phyloP scores from a whole-genome alignment of 306 rosid genomes.

The Cyclanthera cordifolia region DNA sequence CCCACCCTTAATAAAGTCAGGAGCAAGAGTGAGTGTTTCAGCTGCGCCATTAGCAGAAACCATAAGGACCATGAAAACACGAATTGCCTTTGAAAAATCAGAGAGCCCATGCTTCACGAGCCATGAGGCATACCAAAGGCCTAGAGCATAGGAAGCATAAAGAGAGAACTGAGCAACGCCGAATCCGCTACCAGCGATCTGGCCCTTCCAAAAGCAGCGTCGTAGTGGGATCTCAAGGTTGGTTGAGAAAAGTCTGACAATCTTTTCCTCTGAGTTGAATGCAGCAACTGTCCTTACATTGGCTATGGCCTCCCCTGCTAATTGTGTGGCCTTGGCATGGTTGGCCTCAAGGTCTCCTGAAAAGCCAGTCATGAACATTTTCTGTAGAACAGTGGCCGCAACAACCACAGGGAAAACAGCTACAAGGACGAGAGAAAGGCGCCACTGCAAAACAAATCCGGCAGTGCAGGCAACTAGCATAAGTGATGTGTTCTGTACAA shows the following conservation, averaged over 20 bases:
- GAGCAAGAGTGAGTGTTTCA: conserved; percentile 86
- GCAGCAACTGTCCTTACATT: conserved; percentile 90
- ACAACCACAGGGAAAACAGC: conserved; percentile 95
- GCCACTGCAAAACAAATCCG: conserved; percentile 91
- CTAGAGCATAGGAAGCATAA: conserved; percentile 80
- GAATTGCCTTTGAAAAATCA: conserved; percentile 79
- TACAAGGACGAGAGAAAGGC: conserved; percentile 83
- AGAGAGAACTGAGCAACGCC: conserved; percentile 87
- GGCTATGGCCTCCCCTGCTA: conserved; percentile 97
- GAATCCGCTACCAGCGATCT: conserved; percentile 78
- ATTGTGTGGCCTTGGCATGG: conserved; percentile 88
- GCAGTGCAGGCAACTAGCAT: conserved; percentile 89
- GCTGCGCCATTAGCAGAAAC: conserved; percentile 97
- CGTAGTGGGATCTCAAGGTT: conserved; percentile 65
- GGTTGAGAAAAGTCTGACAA: conserved; percentile 56
- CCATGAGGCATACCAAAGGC: conserved; percentile 99
- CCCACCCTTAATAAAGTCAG: conserved; percentile 95
- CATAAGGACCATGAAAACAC: conserved; percentile 88
- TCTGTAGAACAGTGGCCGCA: conserved; percentile 96
- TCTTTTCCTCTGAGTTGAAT: conserved; percentile 71
- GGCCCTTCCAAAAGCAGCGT: conserved; percentile 90
- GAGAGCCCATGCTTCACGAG: conserved; percentile 87
- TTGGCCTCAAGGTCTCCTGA: conserved; percentile 92
- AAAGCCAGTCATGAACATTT: conserved; percentile 98
- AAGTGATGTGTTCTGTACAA: conserved; percentile 89